Base-by-base conservation (phyloP, 2,329 filamentous ascomycete genomes). In the Fusarium agapanthi region DNA sequence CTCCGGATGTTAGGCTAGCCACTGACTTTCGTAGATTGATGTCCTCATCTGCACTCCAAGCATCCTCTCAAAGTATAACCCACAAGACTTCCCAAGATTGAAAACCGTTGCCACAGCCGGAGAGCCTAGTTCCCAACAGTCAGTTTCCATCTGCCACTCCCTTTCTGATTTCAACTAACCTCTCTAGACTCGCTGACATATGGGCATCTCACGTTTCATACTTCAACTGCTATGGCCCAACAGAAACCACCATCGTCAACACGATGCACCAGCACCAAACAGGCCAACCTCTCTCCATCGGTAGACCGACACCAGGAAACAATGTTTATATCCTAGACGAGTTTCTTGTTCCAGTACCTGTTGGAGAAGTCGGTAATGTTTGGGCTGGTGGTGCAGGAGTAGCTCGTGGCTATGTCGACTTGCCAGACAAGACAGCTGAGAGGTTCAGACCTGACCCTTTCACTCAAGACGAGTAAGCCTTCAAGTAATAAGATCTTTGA, bases 181-280 rank as follows among this genome's bases (percentile, higher is more conserved):
- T 6, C 7, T 6, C 5, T 7, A 76, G 75, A 32, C 81, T 90
- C 18, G 88, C 88, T 6, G 88, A 89, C 65, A 78, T 85, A 20
- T 90, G 88, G 88, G 85, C 86, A 7, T 80, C 83, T 7, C 77
- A 83, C 48, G 79, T 81, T 16, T 83, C 80, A 3, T 87, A 87
- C 72, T 87, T 81, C 81, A 90, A 90, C 78, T 86, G 87, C 73
- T 90, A 88, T 72, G 88, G 88, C 5, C 88, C 88, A 0, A 89
- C 88, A 1, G 88, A 90, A 75, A 87, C 88, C 12, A 89, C 86
- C 5, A 88, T 90, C 47, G 83, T 90, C 60, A 89, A 90, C 78
- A 88, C 88, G 4, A 86, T 87, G 77, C 75, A 76, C 37, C 43
- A 26, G 6, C 74, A 76, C 32, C 45, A 63, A 45, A 82, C 86